Evolutionary conservation across 1,284 basidiomycete genomes (phyloP).

Genomic region (Ustilago tritici): DNA sequence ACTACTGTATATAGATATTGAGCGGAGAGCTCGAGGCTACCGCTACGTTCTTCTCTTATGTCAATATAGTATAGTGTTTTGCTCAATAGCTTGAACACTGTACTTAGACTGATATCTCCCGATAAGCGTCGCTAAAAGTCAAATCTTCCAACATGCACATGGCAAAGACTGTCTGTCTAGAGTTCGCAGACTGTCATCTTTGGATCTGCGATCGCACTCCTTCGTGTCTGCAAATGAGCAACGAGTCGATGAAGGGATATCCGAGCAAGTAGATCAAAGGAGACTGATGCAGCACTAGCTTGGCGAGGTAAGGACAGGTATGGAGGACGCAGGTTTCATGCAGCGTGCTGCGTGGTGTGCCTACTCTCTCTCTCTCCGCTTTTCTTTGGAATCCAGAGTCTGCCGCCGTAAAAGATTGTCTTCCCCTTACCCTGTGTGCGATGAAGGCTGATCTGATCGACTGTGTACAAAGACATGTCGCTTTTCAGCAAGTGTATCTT

Average conservation of each 20-base stretch:
- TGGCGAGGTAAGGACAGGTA: constrained; percentile 13
- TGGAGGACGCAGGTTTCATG: constrained; percentile 17
- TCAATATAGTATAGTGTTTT: too few species aligned
- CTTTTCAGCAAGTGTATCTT: background rate
- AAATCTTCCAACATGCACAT: background rate
- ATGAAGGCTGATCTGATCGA: background rate
- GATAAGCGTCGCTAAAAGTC: too few species aligned
- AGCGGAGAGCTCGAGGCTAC: too few species aligned
- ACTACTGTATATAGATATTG: too few species aligned
- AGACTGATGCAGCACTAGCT: background rate
- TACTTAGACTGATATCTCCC: too few species aligned
- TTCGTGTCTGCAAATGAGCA: background rate
- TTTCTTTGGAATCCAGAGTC: background rate
- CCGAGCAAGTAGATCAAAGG: constrained; percentile 7
- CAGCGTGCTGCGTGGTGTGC: constrained; percentile 17
- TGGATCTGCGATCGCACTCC: background rate
- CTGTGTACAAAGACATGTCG: constrained; percentile 20
- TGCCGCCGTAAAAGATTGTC: background rate
- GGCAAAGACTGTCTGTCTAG: background rate
- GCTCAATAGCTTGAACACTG: too few species aligned
- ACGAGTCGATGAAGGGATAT: background rate
- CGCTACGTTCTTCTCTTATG: too few species aligned
- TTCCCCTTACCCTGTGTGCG: background rate
- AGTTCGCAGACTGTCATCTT: background rate
- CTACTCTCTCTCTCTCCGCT: background rate